A percentile compares a stretch with the other conserved stretches of the same genome.
phyloP scores from a whole-genome alignment of 371 early-diverging fungal species.

The Cladochytrium tenue region DNA sequence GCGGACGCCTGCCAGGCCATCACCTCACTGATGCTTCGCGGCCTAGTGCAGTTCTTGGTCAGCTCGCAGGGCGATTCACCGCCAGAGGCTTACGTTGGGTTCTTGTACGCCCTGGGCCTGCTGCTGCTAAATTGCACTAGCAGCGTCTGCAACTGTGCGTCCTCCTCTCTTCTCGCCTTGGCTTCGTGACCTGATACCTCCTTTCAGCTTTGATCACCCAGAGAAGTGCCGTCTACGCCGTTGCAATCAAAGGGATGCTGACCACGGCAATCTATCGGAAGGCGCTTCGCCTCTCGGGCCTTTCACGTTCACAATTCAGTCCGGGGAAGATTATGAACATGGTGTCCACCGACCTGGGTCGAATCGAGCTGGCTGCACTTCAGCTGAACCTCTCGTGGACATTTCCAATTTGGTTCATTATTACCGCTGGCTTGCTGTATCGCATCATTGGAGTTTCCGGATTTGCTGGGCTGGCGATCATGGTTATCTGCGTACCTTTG shows the following conservation, averaged over 20 bases:
- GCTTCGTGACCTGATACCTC: background rate
- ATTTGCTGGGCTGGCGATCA: constrained; percentile 30
- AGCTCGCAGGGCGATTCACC: constrained; percentile 56
- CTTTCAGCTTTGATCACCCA: constrained; percentile 6
- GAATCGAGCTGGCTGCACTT: constrained; percentile 26
- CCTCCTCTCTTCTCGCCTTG: background rate
- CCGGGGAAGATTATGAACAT: constrained; percentile 35
- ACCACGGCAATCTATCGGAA: constrained; percentile 23
- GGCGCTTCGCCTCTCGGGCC: constrained; percentile 15
- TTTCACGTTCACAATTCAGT: constrained; percentile 23
- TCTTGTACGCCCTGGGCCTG: constrained; percentile 20
- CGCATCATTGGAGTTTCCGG: constrained; percentile 26
- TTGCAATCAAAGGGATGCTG: constrained; percentile 17
- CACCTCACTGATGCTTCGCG: constrained; percentile 17
- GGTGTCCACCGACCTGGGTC: constrained; percentile 31
- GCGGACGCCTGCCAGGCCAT: constrained; percentile 6
- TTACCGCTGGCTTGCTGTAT: constrained; percentile 21
- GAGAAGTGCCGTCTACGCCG: constrained; percentile 1
- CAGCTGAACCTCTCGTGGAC: constrained; percentile 34
- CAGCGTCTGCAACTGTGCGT: constrained; percentile 13
- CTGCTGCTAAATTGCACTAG: constrained; percentile 5
- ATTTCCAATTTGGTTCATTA: constrained; percentile 22
- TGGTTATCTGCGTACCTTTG: constrained; percentile 25
- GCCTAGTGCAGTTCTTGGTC: constrained; percentile 12
- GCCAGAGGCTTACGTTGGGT: constrained; percentile 42